Evolutionary conservation across 2,329 filamentous ascomycete genomes (phyloP).

Genomic region (Stachybotrys echinatus): DNA sequence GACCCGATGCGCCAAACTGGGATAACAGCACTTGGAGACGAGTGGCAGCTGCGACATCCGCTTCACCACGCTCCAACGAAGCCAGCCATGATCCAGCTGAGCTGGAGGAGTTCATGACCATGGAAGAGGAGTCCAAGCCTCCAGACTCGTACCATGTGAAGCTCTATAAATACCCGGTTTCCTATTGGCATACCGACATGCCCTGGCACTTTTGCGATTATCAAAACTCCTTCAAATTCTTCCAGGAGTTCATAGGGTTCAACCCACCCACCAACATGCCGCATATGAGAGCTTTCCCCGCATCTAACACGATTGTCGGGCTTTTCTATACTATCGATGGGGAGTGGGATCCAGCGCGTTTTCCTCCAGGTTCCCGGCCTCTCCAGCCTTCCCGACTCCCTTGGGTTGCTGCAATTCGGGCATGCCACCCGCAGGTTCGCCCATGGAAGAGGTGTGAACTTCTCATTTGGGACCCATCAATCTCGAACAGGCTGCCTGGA

Average conservation of each 20-base stretch:
- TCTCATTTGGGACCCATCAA: conserved; percentile 47
- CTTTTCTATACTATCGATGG: conserved; percentile 46
- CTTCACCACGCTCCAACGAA: not conserved
- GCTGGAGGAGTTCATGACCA: too few species aligned
- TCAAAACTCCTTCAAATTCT: conserved; percentile 16
- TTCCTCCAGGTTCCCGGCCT: conserved; percentile 7
- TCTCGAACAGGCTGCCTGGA: conserved; percentile 12
- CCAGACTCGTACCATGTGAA: too few species aligned
- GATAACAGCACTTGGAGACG: too few species aligned
- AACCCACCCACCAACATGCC: conserved; percentile 11
- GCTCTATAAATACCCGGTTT: conserved; percentile 34
- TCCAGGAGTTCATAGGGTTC: not conserved
- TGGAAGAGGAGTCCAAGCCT: too few species aligned
- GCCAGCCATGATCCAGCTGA: not conserved
- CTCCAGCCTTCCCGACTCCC: conserved; percentile 30
- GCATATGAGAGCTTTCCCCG: not conserved
- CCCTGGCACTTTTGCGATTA: conserved; percentile 15
- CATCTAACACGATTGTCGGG: conserved; percentile 16
- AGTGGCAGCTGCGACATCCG: not conserved
- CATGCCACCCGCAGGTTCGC: conserved; percentile 28
- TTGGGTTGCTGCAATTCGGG: conserved; percentile 46
- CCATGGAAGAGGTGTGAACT: conserved; percentile 36
- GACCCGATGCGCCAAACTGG: not conserved
- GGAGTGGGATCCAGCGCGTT: conserved; percentile 23
- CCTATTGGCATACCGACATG: conserved; percentile 27